phyloP scores from a whole-genome alignment of 2,329 filamentous ascomycete species.

The Phialocephala subalpina region DNA sequence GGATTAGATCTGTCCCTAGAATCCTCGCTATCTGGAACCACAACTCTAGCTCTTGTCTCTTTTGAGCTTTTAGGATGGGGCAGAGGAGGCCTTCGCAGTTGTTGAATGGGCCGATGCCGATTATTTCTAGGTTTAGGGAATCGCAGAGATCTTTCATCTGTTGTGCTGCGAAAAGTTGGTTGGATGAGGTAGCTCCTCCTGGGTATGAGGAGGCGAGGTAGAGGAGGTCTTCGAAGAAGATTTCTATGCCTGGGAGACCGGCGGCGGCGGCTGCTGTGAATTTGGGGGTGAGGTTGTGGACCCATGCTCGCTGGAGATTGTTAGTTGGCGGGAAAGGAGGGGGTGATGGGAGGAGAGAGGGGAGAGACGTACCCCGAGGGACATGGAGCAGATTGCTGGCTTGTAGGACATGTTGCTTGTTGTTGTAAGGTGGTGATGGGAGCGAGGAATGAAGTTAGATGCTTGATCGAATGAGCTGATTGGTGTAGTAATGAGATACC shows the following conservation, averaged over 20 bases:
- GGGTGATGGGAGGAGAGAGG: neutral
- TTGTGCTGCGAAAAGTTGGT: slow-evolving; percentile 62
- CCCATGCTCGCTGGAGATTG: slow-evolving; percentile 69
- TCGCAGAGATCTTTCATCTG: slow-evolving; percentile 65
- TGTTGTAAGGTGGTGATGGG: slow-evolving; percentile 5
- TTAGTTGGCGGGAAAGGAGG: slow-evolving; percentile 6
- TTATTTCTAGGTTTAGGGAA: slow-evolving; percentile 61
- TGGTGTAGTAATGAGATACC: no score
- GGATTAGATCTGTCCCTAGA: slow-evolving; percentile 76
- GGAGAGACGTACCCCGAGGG: slow-evolving; percentile 62
- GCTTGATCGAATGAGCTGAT: no score
- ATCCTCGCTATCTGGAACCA: slow-evolving; percentile 74
- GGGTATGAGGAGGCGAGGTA: slow-evolving; percentile 56
- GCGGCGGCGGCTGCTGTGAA: slow-evolving; percentile 71
- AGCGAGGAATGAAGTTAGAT: neutral
- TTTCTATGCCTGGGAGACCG: slow-evolving; percentile 74
- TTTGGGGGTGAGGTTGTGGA: slow-evolving; percentile 73
- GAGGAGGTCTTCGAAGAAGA: slow-evolving; percentile 80
- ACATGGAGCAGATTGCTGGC: slow-evolving; percentile 80
- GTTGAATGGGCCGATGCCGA: slow-evolving; percentile 70
- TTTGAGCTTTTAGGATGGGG: slow-evolving; percentile 60
- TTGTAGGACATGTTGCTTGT: slow-evolving; percentile 56
- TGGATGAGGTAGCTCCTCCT: slow-evolving; percentile 47
- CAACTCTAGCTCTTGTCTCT: slow-evolving; percentile 68
- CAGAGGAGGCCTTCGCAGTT: slow-evolving; percentile 80